Evolutionary conservation across 805 yeast species (phyloP).

Genomic region (Monosporozyma unispora): DNA sequence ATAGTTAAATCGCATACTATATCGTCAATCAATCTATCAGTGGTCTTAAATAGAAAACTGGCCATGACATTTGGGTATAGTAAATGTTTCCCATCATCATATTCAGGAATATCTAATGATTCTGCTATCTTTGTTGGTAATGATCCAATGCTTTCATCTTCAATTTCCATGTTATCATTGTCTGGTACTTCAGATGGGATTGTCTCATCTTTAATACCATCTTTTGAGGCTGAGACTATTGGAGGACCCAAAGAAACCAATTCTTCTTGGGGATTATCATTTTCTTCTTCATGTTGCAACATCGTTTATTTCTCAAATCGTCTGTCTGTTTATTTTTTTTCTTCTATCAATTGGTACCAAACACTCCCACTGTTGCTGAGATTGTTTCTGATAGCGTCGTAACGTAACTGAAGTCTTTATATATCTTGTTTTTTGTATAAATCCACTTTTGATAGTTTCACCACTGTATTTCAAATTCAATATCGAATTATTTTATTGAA

Average conservation of each 20-base stretch:
- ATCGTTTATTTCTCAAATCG: not conserved
- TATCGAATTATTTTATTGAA: not conserved
- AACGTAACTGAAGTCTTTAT: no score
- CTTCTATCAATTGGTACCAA: not conserved
- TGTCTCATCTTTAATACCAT: not conserved
- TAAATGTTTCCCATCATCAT: slow-evolving; percentile 23
- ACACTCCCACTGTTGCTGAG: not conserved
- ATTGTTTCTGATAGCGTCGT: not conserved
- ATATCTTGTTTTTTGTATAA: not conserved
- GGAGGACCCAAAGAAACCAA: not conserved
- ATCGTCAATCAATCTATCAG: slow-evolving; percentile 62
- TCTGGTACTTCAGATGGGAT: not conserved
- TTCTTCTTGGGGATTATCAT: not conserved
- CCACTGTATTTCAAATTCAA: not conserved
- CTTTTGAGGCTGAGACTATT: not conserved
- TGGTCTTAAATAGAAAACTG: slow-evolving; percentile 43
- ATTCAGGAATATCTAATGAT: not conserved
- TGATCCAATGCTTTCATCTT: not conserved
- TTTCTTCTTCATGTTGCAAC: not conserved
- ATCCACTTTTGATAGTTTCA: not conserved
- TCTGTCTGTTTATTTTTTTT: not conserved
- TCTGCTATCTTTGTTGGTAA: not conserved
- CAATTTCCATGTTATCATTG: not conserved
- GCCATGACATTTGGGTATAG: slow-evolving; percentile 17
- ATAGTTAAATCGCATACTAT: slow-evolving; percentile 37